phyloP scores from a whole-genome alignment of 768 basidiomycete species.

The Kwoniella pini region DNA sequence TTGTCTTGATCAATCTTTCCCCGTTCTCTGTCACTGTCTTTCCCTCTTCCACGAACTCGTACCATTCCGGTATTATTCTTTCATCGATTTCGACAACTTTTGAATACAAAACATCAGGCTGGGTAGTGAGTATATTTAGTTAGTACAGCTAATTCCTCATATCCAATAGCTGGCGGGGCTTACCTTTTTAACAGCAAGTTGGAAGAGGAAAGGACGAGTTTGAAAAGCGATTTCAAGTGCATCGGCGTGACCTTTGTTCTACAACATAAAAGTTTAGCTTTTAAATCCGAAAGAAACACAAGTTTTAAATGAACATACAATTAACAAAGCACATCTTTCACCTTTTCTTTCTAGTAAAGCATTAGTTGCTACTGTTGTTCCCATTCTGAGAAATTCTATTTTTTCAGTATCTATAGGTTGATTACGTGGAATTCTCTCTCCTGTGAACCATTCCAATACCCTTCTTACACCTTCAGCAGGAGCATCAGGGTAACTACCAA shows the following conservation, averaged over 20 bases:
- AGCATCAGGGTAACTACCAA: constrained; percentile 71
- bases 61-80: constrained; percentile 29
- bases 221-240: constrained; percentile 29
- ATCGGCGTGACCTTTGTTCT: constrained; percentile 42
- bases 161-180: neutral
- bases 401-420: constrained; percentile 59
- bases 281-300: neutral
- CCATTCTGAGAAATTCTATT: constrained; percentile 45
- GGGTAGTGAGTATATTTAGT: constrained; percentile 57
- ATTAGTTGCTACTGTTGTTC: constrained; percentile 44
- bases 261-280: neutral
- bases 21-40: constrained; percentile 18
- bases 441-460: constrained; percentile 73
- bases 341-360: constrained; percentile 42
- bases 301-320: constrained; percentile 11
- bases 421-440: constrained; percentile 68
- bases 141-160: constrained; percentile 46
- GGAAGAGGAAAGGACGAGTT: constrained; percentile 64
- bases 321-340: constrained; percentile 40
- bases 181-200: constrained; percentile 71
- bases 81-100: constrained; percentile 28
- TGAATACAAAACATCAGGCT: constrained; percentile 25
- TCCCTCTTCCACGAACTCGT: constrained; percentile 23
- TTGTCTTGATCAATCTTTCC: constrained; percentile 24
- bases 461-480: constrained; percentile 89